Base-by-base conservation (phyloP, 441 rosid genomes). In the Croton setiger region DNA sequence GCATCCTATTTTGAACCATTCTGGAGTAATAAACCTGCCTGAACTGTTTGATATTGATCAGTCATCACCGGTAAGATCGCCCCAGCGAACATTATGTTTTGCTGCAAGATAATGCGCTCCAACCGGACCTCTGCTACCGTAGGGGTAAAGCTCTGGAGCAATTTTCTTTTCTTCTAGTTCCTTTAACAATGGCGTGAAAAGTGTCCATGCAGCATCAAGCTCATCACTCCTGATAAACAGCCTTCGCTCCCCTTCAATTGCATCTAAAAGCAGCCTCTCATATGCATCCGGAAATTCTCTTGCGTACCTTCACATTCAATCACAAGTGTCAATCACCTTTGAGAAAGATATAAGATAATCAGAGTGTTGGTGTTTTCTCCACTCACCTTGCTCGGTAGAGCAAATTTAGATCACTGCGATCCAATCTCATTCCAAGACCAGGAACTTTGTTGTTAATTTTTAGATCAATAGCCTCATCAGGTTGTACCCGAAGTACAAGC, bases 401-500 rank as follows among this genome's bases (percentile, higher is more conserved):
- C 72, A 93, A 74, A 80, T 91, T 91, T 58, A 94, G 96, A 74
- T 94, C 87, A 15, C 90, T 91, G 68, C 89, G 91, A 60, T 92
- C 97, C 17, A 94, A 72, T 87, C 97, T 85, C 99, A 94, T 94
- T 64, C 91, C 93, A 52, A 89, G 89, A 66, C 99, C 98, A 17
- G 99, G 99, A 69, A 92, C 91, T 78, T 94, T 94, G 81, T 90
- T 92, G 79, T 92, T 92, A 81, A 94, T 86, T 87, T 85, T 94
- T 67, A 94, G 74, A 81, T 92, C 90, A 71, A 94, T 90, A 54
- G 96, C 97, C 83, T 94, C 99, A 76, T 92, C 94, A 66, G 98
- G 99, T 74, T 92, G 99, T 64, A 92, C 94, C 21, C 91, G 87
- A 27, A 94, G 90, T 64, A 94, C 99, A 53, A 92, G 93, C 81